Conservation (phyloP, 257 asterid genomes). For the Rubia yunnanensis region DNA sequence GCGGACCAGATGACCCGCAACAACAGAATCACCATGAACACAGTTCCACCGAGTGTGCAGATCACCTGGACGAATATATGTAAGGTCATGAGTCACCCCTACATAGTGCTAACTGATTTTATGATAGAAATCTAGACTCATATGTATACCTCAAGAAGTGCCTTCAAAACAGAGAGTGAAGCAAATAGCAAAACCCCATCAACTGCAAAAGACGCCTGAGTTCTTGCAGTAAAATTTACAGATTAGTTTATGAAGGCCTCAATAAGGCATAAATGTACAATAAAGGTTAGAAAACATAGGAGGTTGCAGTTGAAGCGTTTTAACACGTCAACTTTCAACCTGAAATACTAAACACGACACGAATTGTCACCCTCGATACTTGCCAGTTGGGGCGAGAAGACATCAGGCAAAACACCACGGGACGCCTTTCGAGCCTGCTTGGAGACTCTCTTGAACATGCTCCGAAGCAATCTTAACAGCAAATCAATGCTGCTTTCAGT, state of each 20-base stretch:
- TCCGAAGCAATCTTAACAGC: constrained; percentile 23
- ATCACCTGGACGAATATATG: constrained; percentile 18
- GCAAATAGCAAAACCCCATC: constrained; percentile 30
- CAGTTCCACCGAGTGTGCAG: constrained; percentile 35
- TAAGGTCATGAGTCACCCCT: no score
- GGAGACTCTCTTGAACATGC: constrained; percentile 29
- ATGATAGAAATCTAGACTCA: not conserved
- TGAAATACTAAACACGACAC: no score
- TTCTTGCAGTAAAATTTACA: constrained; percentile 3
- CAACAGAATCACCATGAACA: constrained; percentile 25
- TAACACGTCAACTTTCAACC: no score
- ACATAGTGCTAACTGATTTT: no score
- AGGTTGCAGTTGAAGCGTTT: no score
- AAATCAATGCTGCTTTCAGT: constrained; percentile 29
- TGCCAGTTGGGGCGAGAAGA: constrained; percentile 32
- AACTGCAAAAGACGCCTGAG: constrained; percentile 30
- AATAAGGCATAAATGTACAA: no score
- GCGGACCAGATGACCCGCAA: constrained; percentile 27
- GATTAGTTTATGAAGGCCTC: no score
- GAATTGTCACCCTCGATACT: not conserved
- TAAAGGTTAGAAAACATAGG: no score
- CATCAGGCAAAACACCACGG: constrained; percentile 28
- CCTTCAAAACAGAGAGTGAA: constrained; percentile 28
- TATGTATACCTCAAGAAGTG: constrained; percentile 29
- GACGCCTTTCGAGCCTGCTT: constrained; percentile 26